These are phyloP conservation scores for Eleusine indica DNA, from an alignment of 176 grass and related monocot species.

Conservation along the genomic window DNA sequence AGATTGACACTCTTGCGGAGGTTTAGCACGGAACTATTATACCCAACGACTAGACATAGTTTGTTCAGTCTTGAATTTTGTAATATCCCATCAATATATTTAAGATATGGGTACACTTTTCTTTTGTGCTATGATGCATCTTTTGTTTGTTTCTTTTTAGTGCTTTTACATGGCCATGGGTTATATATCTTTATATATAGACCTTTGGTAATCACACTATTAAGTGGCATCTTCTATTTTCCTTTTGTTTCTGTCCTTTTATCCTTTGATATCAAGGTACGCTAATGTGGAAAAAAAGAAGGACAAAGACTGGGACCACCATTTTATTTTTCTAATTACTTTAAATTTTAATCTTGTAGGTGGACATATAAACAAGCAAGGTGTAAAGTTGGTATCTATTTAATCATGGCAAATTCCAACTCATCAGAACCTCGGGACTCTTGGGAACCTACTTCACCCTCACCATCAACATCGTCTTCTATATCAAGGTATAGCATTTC, in stretches of 20 bases:
- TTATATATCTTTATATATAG: background rate
- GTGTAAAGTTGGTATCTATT: constrained; percentile 28
- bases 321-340: constrained; percentile 35
- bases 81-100: constrained; percentile 30
- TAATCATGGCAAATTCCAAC: constrained; percentile 59
- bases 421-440: constrained; percentile 43
- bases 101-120: constrained; percentile 13
- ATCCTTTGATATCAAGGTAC: constrained; percentile 11
- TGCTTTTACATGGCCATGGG: constrained; percentile 6
- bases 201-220: constrained; percentile 22
- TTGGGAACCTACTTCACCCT: constrained; percentile 53
- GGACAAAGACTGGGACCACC: constrained; percentile 18
- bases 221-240: background rate
- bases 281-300: constrained; percentile 8
- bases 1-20: background rate
- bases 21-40: constrained; percentile 5
- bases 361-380: constrained; percentile 30
- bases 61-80: background rate
- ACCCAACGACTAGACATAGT: background rate
- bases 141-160: constrained; percentile 17
- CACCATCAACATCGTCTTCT: constrained; percentile 70
- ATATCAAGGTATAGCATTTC: constrained; percentile 70
- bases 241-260: background rate
- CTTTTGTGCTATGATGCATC: constrained; percentile 27
- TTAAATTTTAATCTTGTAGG: constrained; percentile 38